Conservation (phyloP, 768 basidiomycete species). For the Kwoniella bestiolae region DNA sequence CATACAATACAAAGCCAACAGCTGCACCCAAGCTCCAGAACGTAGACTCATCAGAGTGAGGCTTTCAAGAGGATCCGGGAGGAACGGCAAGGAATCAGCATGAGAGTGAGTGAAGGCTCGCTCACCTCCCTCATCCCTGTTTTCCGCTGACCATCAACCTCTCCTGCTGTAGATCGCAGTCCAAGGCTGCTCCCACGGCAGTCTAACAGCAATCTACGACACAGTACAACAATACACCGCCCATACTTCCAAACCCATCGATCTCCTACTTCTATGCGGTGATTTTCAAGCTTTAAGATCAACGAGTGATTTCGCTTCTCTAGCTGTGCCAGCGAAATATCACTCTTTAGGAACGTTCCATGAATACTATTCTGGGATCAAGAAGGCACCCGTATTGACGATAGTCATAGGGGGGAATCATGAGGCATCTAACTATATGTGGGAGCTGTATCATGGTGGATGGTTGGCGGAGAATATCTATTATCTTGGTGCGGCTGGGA, state of each 20-base stretch:
- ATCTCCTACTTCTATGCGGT: constrained; percentile 88
- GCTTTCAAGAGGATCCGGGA: no score
- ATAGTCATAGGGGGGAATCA: constrained; percentile 97
- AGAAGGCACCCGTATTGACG: constrained; percentile 81
- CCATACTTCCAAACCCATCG: constrained; percentile 69
- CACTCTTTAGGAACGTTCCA: constrained; percentile 80
- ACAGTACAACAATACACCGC: constrained; percentile 69
- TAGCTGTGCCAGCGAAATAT: constrained; percentile 92
- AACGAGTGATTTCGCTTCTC: constrained; percentile 77
- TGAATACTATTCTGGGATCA: constrained; percentile 82
- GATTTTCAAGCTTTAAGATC: constrained; percentile 92
- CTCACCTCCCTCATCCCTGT: no score
- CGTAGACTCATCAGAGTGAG: no score
- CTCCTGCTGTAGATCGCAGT: constrained; percentile 69
- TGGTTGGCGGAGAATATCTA: constrained; percentile 98
- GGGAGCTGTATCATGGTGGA: constrained; percentile 97
- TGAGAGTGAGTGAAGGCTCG: not conserved
- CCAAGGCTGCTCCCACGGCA: constrained; percentile 93
- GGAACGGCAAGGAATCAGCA: not conserved
- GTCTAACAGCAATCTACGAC: constrained; percentile 68
- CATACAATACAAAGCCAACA: no score
- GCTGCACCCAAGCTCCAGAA: no score
- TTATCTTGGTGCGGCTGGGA: constrained; percentile 89
- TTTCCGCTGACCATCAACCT: not conserved
- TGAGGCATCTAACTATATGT: constrained; percentile 94